phyloP scores from a whole-genome alignment of 139 green algal genomes.

The Auxenochlorella pyrenoidosa region DNA sequence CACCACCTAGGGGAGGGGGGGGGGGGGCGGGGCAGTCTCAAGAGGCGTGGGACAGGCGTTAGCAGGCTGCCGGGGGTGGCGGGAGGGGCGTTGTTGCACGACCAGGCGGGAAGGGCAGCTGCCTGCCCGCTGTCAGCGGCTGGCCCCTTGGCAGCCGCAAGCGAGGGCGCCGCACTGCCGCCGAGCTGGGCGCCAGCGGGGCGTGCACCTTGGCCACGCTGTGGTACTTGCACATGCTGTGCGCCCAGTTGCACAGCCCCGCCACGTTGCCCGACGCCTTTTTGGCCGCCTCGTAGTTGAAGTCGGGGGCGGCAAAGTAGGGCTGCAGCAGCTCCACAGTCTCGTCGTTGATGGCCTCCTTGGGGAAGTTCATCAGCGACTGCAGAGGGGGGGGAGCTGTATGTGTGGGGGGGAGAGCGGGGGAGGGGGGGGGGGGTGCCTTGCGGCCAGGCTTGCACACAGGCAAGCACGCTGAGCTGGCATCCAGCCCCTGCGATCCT shows the following conservation, averaged over 20 bases:
- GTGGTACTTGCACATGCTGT: constrained; percentile 96
- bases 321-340: constrained; percentile 90
- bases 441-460: no score
- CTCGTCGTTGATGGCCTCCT: constrained; percentile 95
- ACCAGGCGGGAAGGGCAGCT: no score
- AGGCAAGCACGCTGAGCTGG: no score
- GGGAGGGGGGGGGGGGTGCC: neutral
- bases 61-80: no score
- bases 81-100: no score
- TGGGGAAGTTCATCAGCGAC: constrained; percentile 92
- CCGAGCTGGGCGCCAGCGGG: no score
- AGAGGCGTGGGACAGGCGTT: no score
- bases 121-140: no score
- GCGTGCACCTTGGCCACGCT: constrained; percentile 77
- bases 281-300: constrained; percentile 91
- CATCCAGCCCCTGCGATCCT: neutral
- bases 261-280: constrained; percentile 88
- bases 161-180: no score
- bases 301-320: constrained; percentile 92
- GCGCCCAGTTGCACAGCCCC: constrained; percentile 94
- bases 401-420: neutral
- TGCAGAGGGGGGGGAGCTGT: neutral
- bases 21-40: no score
- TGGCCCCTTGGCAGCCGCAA: no score
- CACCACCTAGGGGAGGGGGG: constrained; percentile 69